Base-by-base conservation (phyloP, 2,329 filamentous ascomycete genomes). In the Alternaria sp. region DNA sequence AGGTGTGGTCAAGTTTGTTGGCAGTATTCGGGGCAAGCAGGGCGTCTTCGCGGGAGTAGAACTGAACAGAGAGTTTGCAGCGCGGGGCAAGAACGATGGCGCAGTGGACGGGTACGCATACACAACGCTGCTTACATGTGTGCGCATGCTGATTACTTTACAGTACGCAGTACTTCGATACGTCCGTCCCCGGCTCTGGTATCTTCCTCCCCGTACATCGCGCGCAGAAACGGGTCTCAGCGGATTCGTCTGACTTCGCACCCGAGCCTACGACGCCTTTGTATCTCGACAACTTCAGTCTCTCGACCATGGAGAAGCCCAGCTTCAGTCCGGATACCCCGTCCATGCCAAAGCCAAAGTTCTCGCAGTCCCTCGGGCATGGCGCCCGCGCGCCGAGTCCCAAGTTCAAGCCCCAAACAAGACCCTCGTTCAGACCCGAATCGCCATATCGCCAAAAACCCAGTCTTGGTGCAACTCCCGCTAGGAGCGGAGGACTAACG, bases 41-140 rank as follows among this genome's bases (percentile, higher is more conserved):
- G 95, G 95, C 50, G 86, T 86, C 21, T 99, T 99, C 82, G 93
- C 92, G 31, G 95, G 95, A 44, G 91, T 99, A 34, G 95, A 99
- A 78, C 83, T 99, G 63, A 87, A 89, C 70, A 82, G 86, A 52
- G 91, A 96, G 67, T 96, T 90, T 80, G 91, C 93, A 33, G 78
- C 84, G 51, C 87, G 90, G 73, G 95, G 95, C 33, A 99, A 99
- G 83, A 99, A 99, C 74, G 96, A 86, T 71, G 95, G 95, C 63
- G 93, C 97, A 77, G 95, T 98, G 54, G 94, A 98, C 68, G 95
- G 94, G 91, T 94, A 84, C 79, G 86, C 54, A 51, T 36, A 51
- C 54, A 24, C 26, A 33, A 34, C 23, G 5, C 50, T 23, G 26
- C 14, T 33, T 39, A 50, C 7, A 10, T 34, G 9, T 39, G 56